Evolutionary conservation across 495 filamentous ascomycete species (phyloP), one percentile per base, ranked within the genome.

Genomic region (Talaromyces stipitatus): DNA sequence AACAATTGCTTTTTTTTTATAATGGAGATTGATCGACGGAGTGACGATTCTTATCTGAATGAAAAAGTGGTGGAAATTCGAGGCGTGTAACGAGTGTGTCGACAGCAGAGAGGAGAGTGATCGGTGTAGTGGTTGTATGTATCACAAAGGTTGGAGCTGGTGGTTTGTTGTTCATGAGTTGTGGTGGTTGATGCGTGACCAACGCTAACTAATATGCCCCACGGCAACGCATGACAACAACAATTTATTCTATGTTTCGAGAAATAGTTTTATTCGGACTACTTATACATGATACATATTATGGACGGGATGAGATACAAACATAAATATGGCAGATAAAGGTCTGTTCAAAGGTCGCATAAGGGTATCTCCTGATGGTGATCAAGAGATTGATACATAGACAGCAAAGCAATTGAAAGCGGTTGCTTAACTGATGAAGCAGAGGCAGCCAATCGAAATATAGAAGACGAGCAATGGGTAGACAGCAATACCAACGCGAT

Each of bases 401-500:
- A 2, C 36, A 18, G 18, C 1, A 18, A 20, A 41, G 36, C n/a
- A n/a, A n/a, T n/a, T n/a, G n/a, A n/a, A 41, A 9, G 36, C 4
- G 18, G 2, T 18, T 41, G 50, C 51, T 64, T 83, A 98, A 70
- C 90, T 95, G 64, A 98, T 95, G 65, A 97, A 95, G 72, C 94
- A 98, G 50, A 98, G 80, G 68, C 91, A 96, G 7, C 91, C 94
- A 57, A 98, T 78, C 3, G 87, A 87, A 48, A 96, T 72, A 72
- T 98, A 98, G 69, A 97, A 98, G n/a, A 97, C 86, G 62, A 95
- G 88, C 47, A 98, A 73, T 33, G 94, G 94, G 66, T 92, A 98
- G 24, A 98, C 92, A 14, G 94, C 95, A 64, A 98, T 84, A 14
- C 90, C 91, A 43, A 98, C 92, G 33, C 95, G 82, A 72, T 97